Conservation (phyloP, 2,329 filamentous ascomycete genomes). For the Grosmannia clavigera region DNA sequence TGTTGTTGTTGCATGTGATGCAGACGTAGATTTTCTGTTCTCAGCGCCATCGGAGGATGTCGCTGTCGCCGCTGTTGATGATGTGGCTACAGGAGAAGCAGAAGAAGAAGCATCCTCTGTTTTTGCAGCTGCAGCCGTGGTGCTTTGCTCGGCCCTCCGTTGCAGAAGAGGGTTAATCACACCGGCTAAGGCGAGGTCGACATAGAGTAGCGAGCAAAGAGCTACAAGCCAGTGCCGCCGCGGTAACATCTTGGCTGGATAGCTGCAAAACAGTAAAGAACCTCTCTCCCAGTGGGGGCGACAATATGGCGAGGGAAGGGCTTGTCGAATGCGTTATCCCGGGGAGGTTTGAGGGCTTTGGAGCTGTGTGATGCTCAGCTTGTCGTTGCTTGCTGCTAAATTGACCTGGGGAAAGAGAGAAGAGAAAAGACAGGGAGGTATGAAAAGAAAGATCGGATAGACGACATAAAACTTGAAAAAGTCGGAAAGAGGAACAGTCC, state of each 20-base stretch:
- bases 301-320: neutral
- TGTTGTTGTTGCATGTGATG: neutral
- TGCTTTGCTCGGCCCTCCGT: conserved; percentile 5
- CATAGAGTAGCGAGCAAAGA: conserved; percentile 9
- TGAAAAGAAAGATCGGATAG: neutral
- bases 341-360: neutral
- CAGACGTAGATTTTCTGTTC: neutral
- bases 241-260: conserved; percentile 7
- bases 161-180: conserved; percentile 8
- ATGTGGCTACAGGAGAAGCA: neutral
- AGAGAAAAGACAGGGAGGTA: neutral
- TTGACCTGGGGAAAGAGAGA: neutral
- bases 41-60: neutral
- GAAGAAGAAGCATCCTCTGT: neutral
- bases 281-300: neutral
- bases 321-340: neutral
- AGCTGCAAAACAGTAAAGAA: neutral
- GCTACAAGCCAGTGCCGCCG: conserved; percentile 6
- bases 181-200: conserved; percentile 9
- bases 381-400: neutral
- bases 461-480: neutral
- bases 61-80: neutral
- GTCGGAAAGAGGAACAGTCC: neutral
- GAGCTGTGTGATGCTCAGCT: neutral
- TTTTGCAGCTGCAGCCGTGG: neutral